Base-by-base conservation (phyloP, 2,329 filamentous ascomycete species). In the Dactylellina haptotyla region DNA sequence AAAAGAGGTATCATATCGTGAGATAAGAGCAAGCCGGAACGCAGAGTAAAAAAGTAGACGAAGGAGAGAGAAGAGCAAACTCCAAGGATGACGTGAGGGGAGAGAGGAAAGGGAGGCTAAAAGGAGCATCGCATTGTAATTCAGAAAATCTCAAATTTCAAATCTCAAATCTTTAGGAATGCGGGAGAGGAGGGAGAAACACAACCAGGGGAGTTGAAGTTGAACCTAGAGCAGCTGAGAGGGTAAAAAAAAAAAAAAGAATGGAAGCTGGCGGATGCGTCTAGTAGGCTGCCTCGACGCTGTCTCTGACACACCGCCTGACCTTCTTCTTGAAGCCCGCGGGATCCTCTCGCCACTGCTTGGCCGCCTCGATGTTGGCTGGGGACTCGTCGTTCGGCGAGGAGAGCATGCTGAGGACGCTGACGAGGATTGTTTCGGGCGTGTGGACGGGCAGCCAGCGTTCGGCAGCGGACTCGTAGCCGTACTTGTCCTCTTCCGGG, bases 371-470 rank as follows among this genome's bases (percentile, higher is more conserved):
- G 26, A 97, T 88, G 80, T 99, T 98, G 54, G 95, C 95, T 0
- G 95, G 92, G 78, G 90, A 94, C 84, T 98, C 95, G 79, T 96
- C 92, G 80, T 99, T 99, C 53, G 95, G 95, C 79, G 90, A 90
- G 75, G 91, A 89, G 76, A 99, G 88, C 84, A 99, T 89, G 80
- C 91, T 95, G 80, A 99, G 96, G 32, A 96, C 93, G 78, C 89
- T 93, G 30, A 99, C 83, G 51, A 99, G 83, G 75, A 99, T 98
- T 20, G 93, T 96, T 84, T 97, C 94, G 59, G 94, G 93, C 10
- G 90, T 93, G 82, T 98, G 95, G 1, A 98, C 94, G 26, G 95
- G 95, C 70, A 87, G 91, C 95, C 95, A 99, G 73, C 95, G 88
- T 85, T 99, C 95, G 28, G 88, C 86, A 14, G 93, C 93, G 25